A percentile compares a stretch with the other conserved stretches of the same genome.
Evolutionary conservation across 2,329 filamentous ascomycete species (phyloP).

Genomic region (Byssothecium circinans): DNA sequence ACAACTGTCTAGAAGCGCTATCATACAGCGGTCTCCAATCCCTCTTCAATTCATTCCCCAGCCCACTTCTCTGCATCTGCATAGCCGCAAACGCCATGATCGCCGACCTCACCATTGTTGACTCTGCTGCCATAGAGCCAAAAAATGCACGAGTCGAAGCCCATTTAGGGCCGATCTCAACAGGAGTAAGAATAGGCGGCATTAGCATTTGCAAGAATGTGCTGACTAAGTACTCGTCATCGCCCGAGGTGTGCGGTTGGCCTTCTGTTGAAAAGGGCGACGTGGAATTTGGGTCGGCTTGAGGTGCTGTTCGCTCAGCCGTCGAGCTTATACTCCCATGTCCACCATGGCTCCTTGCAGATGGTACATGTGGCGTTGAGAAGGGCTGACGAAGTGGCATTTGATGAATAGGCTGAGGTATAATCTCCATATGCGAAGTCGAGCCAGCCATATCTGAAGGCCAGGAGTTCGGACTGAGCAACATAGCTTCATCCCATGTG

Average conservation of each 20-base stretch:
- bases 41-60: slow-evolving; percentile 35
- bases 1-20: slow-evolving; percentile 29
- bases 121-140: slow-evolving; percentile 52
- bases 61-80: slow-evolving; percentile 39
- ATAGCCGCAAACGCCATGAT: slow-evolving; percentile 57
- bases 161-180: slow-evolving; percentile 58
- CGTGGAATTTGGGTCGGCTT: slow-evolving; percentile 25
- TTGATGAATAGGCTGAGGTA: slow-evolving; percentile 25
- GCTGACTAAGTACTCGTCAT: slow-evolving; percentile 48
- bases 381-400: slow-evolving; percentile 19
- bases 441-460: slow-evolving; percentile 21
- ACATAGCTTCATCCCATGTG: slow-evolving; percentile 36
- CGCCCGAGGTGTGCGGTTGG: slow-evolving; percentile 18
- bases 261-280: slow-evolving; percentile 36
- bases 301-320: slow-evolving; percentile 16
- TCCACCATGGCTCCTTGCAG: slow-evolving; percentile 5
- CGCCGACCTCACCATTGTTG: slow-evolving; percentile 51
- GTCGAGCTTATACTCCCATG: slow-evolving; percentile 17
- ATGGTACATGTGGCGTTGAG: slow-evolving; percentile 12
- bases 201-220: slow-evolving; percentile 54
- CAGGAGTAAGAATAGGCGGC: slow-evolving; percentile 57
- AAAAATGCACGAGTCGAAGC: slow-evolving; percentile 53
- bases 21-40: slow-evolving; percentile 40
- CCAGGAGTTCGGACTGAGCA: slow-evolving; percentile 35
- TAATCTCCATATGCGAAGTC: slow-evolving; percentile 17